Percentiles rank a stretch among this genome's conserved stretches.
Conservation (phyloP, 306 rosid species). For the Cyclanthera cordifolia region DNA sequence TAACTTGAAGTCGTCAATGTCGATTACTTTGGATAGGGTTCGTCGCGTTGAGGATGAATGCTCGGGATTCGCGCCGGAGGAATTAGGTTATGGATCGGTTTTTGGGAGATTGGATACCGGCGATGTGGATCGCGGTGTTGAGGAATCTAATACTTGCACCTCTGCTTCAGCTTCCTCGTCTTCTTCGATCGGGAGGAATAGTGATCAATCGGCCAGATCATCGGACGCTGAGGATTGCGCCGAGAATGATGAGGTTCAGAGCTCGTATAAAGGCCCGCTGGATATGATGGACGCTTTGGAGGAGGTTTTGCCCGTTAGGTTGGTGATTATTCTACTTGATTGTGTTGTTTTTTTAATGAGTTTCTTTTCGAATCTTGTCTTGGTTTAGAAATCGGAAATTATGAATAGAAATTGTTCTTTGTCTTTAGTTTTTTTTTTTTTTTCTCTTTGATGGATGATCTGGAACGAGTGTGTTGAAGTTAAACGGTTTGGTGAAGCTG, state of each 20-base stretch:
- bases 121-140: constrained; percentile 8
- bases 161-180: constrained; percentile 38
- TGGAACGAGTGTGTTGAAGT: neutral
- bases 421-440: neutral
- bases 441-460: neutral
- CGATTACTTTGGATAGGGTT: constrained; percentile 19
- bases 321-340: neutral
- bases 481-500: neutral
- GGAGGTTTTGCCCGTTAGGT: constrained; percentile 72
- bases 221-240: constrained; percentile 31
- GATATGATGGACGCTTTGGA: constrained; percentile 66
- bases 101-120: constrained; percentile 24
- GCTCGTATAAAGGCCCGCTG: constrained; percentile 47
- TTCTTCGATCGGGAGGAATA: constrained; percentile 82
- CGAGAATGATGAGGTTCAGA: constrained; percentile 68
- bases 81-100: constrained; percentile 18
- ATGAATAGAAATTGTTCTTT: neutral
- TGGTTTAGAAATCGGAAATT: neutral
- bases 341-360: neutral
- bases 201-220: constrained; percentile 47
- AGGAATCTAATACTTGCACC: constrained; percentile 30
- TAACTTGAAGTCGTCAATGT: constrained; percentile 18
- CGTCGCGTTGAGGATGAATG: constrained; percentile 23
- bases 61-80: constrained; percentile 11
- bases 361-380: neutral